Base-by-base conservation (phyloP, 176 grass and related monocot species). In the Thalia dealbata region DNA sequence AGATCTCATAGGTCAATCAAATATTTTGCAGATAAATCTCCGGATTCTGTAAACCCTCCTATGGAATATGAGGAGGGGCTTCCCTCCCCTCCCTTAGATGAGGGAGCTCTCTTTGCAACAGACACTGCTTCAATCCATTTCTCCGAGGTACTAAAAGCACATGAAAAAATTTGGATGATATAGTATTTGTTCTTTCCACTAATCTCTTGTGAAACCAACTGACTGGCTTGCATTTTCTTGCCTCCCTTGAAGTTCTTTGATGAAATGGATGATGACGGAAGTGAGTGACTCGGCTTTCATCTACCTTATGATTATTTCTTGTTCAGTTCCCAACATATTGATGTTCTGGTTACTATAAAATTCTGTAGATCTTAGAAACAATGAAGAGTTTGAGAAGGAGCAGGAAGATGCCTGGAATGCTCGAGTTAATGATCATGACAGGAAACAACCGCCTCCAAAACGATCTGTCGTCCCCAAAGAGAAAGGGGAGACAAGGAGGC, bases 221-320 rank as follows among this genome's bases (percentile, higher is more conserved):
- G 70, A 88, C 73, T 63, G 35, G 73, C 26, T 81, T 78, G 32
- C 52, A 80, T 73, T 75, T 78, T 50, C 44, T 71, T 64, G 75
- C 27, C n/a, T n/a, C n/a, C 70, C 45, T 76, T 79, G 61, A 85
- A 85, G 78, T 86, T 85, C 77, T 83, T 85, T 41, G 81, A 88
- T 81, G 89, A 72, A 81, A 79, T 81, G 80, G 78, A 81, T 77
- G 78, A 78, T 54, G 89, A 78, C 70, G 83, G 83, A 88, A 86
- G 89, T 92, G 71, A 81, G 89, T 81, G 72, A 65, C 19, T 67
- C 18, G 6, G 8, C 32, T 67, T 42, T 71, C 7, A 15, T 52
- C 19, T 46, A 0, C 56, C 16, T 14, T 44, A 1, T 21, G 14
- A 44, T 46, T 27, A 25, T 7, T n/a, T 69, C 35, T 56, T 43